Conservation (phyloP, 2,329 filamentous ascomycete genomes). For the Pezicula rhizophila region DNA sequence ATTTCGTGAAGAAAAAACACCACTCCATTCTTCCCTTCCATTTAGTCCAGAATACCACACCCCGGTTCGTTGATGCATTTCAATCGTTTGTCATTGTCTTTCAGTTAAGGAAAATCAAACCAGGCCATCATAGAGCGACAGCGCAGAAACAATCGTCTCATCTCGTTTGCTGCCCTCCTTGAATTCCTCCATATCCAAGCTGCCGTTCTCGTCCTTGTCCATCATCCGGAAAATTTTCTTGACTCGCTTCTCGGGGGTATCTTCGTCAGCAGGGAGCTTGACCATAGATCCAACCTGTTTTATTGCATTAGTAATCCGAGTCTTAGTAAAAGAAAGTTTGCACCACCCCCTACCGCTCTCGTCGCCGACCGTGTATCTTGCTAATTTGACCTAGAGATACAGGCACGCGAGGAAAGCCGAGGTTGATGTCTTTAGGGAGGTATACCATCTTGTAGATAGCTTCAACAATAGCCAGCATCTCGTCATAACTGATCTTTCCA, state of each 20-base stretch:
- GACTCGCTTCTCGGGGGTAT: conserved; percentile 97
- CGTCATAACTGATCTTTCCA: conserved; percentile 97
- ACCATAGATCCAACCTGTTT: conserved; percentile 94
- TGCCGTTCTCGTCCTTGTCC: conserved; percentile 99
- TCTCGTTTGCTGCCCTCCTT: conserved; percentile 98
- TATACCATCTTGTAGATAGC: conserved; percentile 99
- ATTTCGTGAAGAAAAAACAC: no score
- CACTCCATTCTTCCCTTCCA: no score
- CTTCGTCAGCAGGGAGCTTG: conserved; percentile 95
- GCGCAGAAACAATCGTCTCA: conserved; percentile 94
- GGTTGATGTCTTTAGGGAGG: not conserved
- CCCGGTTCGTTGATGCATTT: no score
- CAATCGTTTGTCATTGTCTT: no score
- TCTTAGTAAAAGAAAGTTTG: not conserved
- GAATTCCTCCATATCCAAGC: conserved; percentile 94
- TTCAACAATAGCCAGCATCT: conserved; percentile 98
- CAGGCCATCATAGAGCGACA: conserved; percentile 92
- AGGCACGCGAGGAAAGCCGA: not conserved
- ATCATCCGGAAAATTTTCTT: conserved; percentile 99
- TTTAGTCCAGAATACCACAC: no score
- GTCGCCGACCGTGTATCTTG: not conserved
- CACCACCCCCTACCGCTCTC: not conserved
- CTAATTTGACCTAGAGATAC: not conserved
- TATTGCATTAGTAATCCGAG: conserved; percentile 3
- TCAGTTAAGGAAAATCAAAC: conserved; percentile 48